These are phyloP conservation scores for Antrodiella citrinella DNA, from an alignment of 768 basidiomycete genomes.

Conservation along the genomic window DNA sequence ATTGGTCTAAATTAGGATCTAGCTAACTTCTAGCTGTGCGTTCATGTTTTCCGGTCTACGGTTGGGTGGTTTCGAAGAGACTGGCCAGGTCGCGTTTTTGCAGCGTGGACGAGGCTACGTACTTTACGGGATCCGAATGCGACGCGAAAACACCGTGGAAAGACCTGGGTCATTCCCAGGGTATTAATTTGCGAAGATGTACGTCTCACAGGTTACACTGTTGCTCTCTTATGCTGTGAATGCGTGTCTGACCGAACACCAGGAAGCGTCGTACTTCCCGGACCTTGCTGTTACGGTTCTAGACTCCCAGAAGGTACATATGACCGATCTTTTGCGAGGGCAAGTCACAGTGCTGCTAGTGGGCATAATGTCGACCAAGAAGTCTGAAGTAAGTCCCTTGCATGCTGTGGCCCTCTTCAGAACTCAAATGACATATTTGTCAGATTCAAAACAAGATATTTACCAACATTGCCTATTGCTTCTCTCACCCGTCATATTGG, in stretches of 20 bases:
- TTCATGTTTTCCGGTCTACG: constrained; percentile 4
- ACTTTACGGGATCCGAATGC: constrained; percentile 84
- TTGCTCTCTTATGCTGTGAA: background rate
- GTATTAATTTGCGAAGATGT: constrained; percentile 89
- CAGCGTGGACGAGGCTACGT: constrained; percentile 54
- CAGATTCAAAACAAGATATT: constrained; percentile 80
- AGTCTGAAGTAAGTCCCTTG: constrained; percentile 64
- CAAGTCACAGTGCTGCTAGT: constrained; percentile 78
- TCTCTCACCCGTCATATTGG: constrained; percentile 54
- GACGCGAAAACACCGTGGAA: constrained; percentile 78
- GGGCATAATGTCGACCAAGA: constrained; percentile 74
- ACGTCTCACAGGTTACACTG: constrained; percentile 28
- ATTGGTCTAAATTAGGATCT: too few species aligned
- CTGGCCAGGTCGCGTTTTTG: background rate
- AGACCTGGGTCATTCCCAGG: constrained; percentile 88
- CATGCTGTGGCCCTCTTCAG: too few species aligned
- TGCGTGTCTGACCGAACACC: constrained; percentile 7
- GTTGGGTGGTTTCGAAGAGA: too few species aligned
- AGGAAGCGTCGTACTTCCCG: constrained; percentile 92
- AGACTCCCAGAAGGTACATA: constrained; percentile 51
- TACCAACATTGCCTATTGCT: constrained; percentile 45
- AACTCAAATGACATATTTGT: background rate
- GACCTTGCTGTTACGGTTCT: constrained; percentile 72
- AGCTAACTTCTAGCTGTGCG: too few species aligned
- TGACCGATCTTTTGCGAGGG: constrained; percentile 68